Base-by-base conservation (phyloP, 1,284 basidiomycete species). In the Pyrrhoderma lamaoense region DNA sequence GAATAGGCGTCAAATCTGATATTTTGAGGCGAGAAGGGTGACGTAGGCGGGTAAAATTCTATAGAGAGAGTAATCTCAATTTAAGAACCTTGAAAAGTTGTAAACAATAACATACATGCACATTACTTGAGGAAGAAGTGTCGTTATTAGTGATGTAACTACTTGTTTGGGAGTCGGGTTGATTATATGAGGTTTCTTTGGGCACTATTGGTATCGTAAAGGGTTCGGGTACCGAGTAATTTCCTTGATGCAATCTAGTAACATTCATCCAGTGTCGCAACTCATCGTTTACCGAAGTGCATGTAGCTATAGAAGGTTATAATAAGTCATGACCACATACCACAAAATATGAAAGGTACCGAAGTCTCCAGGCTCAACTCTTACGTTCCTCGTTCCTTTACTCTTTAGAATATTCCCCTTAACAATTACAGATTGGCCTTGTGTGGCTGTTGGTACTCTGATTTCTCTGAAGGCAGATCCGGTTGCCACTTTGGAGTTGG, bases 21-120 rank as follows among this genome's bases (percentile, higher is more conserved):
- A 77, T 75, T 47, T 74, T 80, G 16, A 88, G 64, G 31, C 79
- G 72, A 0, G 80, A 79, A 1, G 85, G 86, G 62, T 88, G 84
- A 34, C 82, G 79, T 31, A 88, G 68, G 34, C 51, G 43, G 9
- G 59, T 40, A 56, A 73, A 75, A 1, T 67, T 67, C 27, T 31
- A 31, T 31, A 31, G n/a, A n/a, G n/a, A n/a, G n/a, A n/a, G n/a
- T n/a, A n/a, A n/a, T n/a, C n/a, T n/a, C n/a, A n/a, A n/a, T n/a
- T n/a, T n/a, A n/a, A n/a, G n/a, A n/a, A n/a, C n/a, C n/a, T n/a
- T n/a, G n/a, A n/a, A n/a, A n/a, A n/a, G n/a, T n/a, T n/a, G n/a
- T n/a, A n/a, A n/a, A n/a, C n/a, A n/a, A n/a, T 31, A 31, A 31
- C 27, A 31, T 31, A 31, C 27, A n/a, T n/a, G n/a, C n/a, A n/a